Base-by-base conservation (phyloP, 2,329 filamentous ascomycete genomes). In the Ceratocystis diversiconidia region DNA sequence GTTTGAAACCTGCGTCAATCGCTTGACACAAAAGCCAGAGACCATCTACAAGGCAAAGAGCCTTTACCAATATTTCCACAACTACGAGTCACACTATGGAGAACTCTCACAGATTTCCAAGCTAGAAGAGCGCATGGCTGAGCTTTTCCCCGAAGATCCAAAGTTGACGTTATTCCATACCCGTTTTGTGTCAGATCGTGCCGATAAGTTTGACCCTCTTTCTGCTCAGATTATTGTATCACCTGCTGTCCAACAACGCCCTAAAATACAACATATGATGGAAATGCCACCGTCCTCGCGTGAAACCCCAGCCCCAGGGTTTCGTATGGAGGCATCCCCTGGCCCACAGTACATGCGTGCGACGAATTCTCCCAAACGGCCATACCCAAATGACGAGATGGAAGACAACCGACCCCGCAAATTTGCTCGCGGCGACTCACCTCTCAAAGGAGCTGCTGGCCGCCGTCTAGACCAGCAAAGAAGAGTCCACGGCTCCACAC, bases 11-110 rank as follows among this genome's bases (percentile, higher is more conserved):
- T 91, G 92, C 17, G 89, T 96, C 68, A 89, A 88, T 72, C 87
- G 87, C 68, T 82, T 97, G 55, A 83, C 88, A 6, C 82, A 87
- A 28, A 94, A 92, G 70, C 84, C 89, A 0, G 89, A 91, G 70
- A 84, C 84, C 10, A 77, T 87, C 0, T 76, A 80, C 65, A 94
- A 91, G 72, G 85, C 92, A 7, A 95, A 94, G 73, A 84, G 88
- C 0, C 82, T 99, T 0, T 96, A 95, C 71, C 80, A 85, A 1
- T 97, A 92, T 76, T 92, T 99, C 74, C 92, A 99, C 76, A 88
- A 92, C 70, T 96, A 95, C 73, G 94, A 99, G 76, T 92, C 91
- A 10, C 86, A 91, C 69, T 99, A 92, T 72, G 94, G 95, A 65
- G 94, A 99, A 73, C 81, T 97, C 4, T 85, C 88, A 5, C 92